These are phyloP conservation scores for Eucalyptus sp. DNA, from an alignment of 345 rosid genomes.

Conservation along the genomic window DNA sequence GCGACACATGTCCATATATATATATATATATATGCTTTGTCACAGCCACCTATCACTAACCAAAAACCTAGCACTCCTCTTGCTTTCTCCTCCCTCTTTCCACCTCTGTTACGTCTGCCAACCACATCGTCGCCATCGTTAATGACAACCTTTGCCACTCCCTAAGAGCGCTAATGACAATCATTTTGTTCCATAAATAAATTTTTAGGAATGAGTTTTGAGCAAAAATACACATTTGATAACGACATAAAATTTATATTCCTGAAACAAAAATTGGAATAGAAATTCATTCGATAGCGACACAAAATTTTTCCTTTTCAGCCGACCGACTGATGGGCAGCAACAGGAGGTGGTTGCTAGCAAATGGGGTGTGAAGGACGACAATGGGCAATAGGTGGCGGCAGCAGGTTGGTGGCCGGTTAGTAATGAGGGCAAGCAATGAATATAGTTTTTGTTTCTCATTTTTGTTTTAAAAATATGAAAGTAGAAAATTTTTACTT, in stretches of 20 bases:
- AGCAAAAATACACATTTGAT: no score
- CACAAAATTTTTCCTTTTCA: fast-evolving
- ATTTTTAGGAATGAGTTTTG: no score
- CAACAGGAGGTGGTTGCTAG: fast-evolving
- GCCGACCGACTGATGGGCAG: fast-evolving
- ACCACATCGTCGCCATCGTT: not conserved
- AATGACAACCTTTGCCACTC: not conserved
- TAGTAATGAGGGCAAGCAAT: no score
- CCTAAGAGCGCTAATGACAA: no score
- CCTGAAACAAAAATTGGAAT: fast-evolving
- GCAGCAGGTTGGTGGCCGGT: fast-evolving
- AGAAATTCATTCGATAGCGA: no score
- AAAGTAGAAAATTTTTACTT: no score
- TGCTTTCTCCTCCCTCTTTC: not conserved
- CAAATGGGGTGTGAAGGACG: fast-evolving
- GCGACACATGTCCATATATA: not conserved
- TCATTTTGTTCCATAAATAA: no score
- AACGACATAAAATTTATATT: no score
- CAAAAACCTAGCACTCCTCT: not conserved
- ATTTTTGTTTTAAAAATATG: no score
- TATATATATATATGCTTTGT: not conserved
- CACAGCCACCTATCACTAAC: not conserved
- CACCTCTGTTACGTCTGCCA: not conserved
- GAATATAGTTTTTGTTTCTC: no score
- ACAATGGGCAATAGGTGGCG: no score